Conservation (phyloP, 768 basidiomycete species). For the Termitomyces sp. region DNA sequence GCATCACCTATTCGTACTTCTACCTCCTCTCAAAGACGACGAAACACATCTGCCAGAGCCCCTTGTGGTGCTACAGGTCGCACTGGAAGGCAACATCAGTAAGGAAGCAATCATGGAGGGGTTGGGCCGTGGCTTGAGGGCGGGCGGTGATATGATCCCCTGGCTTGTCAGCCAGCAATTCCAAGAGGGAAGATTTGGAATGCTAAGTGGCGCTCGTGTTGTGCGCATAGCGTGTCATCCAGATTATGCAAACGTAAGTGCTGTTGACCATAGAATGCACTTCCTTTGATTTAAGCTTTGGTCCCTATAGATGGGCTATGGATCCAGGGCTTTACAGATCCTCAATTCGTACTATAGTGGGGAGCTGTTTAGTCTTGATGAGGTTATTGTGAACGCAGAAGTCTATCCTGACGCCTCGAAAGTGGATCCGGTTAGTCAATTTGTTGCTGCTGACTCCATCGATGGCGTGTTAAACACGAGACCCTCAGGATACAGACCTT, state of each 20-base stretch:
- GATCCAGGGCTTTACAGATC: constrained; percentile 80
- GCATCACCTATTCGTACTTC: constrained; percentile 92
- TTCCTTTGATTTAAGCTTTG: background rate
- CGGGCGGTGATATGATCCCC: constrained; percentile 96
- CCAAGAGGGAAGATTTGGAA: constrained; percentile 92
- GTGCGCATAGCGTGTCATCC: constrained; percentile 96
- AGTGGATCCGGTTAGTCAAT: constrained; percentile 39
- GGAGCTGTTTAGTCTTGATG: constrained; percentile 86
- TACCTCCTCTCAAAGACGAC: constrained; percentile 89
- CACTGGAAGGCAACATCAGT: constrained; percentile 91
- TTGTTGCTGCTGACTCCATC: background rate
- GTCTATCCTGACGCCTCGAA: constrained; percentile 56
- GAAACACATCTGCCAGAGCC: constrained; percentile 92
- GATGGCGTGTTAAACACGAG: background rate
- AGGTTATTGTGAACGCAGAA: constrained; percentile 48
- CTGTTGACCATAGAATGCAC: background rate
- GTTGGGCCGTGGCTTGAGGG: constrained; percentile 75
- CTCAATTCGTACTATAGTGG: constrained; percentile 92
- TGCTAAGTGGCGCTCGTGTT: constrained; percentile 85
- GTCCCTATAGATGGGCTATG: constrained; percentile 86
- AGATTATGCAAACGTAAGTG: constrained; percentile 82
- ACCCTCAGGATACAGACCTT: constrained; percentile 39
- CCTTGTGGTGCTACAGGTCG: constrained; percentile 92
- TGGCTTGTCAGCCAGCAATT: constrained; percentile 95
- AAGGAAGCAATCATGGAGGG: constrained; percentile 84